Base-by-base conservation (phyloP, 73 alveolate genomes). In the Paramecium primaurelia region DNA sequence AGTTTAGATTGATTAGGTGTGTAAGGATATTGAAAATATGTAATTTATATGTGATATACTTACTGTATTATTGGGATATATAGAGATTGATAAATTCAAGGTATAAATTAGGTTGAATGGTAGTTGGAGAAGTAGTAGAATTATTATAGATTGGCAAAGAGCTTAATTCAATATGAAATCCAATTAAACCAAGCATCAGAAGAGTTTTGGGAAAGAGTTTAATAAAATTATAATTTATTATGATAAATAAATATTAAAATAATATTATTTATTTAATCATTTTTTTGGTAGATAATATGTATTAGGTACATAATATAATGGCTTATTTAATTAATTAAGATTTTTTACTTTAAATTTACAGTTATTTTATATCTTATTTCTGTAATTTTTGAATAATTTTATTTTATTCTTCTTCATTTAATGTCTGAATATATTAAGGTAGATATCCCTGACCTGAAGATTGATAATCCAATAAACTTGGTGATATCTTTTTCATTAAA, bases 21-120 rank as follows among this genome's bases (percentile, higher is more conserved):
- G 58, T 49, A 80, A 80, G 18, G 94, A 89, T 12, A 89, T 89
- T 20, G 91, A 49, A 16, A 58, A 51, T 12, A 89, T 71, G 26
- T 20, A 89, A 51, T 59, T 59, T 32, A 47, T 89, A 10, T 59
- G 84, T 45, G 94, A 89, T 44, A 89, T 89, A 16, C 40, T 89
- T 2, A 38, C 84, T 28, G 94, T 64, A 14, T 59, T 89, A 45
- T 37, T 89, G 49, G 94, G 94, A 25, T 71, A 59, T 77, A 71
- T 89, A 6, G 94, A 89, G 42, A 89, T 89, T 49, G 94, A 89
- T 22, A 89, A 54, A 71, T 89, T 89, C 49, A 89, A 89, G 60
- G 94, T 89, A 89, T 2, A 10, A 12, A 37, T 28, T 28, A 14
- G 10, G 16, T 58, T 54, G 20, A 86, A 12, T 86, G 14, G 18